Percentiles rank a stretch among this genome's conserved stretches.
These are phyloP conservation scores for Chimonanthus praecox DNA, from an alignment of 164 flowering plant species.

Conservation along the genomic window DNA sequence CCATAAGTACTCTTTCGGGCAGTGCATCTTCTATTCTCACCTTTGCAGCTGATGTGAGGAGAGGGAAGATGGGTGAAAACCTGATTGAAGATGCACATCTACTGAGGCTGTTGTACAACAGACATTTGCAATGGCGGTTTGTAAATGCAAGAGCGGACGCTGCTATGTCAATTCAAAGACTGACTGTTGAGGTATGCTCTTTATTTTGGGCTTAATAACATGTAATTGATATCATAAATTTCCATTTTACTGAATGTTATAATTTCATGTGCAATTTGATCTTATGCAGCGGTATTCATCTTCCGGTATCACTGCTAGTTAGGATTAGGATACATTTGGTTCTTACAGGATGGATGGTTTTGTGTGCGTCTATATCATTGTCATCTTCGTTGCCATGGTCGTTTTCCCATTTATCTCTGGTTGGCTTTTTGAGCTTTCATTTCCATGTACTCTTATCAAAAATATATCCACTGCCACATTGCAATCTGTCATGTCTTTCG, in stretches of 20 bases:
- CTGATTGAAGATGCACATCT: constrained; percentile 57
- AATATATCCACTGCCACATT: too few relatives aligned
- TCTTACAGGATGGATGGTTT: too few relatives aligned
- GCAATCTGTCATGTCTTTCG: too few relatives aligned
- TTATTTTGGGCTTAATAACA: neutral
- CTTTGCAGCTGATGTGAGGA: constrained; percentile 54
- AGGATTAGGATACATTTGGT: too few relatives aligned
- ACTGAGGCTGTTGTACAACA: constrained; percentile 61
- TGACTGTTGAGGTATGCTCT: constrained; percentile 61
- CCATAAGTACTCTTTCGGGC: constrained; percentile 23
- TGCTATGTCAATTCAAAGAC: constrained; percentile 42
- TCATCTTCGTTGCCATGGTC: too few relatives aligned
- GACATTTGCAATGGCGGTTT: constrained; percentile 82
- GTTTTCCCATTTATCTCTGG: too few relatives aligned
- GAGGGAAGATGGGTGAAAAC: constrained; percentile 66
- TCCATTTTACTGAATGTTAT: neutral
- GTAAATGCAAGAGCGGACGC: constrained; percentile 71
- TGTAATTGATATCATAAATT: neutral
- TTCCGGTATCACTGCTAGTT: too few relatives aligned
- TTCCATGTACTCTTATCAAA: too few relatives aligned
- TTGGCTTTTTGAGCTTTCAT: too few relatives aligned
- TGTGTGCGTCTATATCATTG: too few relatives aligned
- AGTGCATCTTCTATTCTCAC: constrained; percentile 46
- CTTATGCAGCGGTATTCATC: too few relatives aligned
- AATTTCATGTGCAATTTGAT: neutral